Evolutionary conservation across 371 early-diverging fungal species (phyloP).

Genomic region (Mucor mucedo): DNA sequence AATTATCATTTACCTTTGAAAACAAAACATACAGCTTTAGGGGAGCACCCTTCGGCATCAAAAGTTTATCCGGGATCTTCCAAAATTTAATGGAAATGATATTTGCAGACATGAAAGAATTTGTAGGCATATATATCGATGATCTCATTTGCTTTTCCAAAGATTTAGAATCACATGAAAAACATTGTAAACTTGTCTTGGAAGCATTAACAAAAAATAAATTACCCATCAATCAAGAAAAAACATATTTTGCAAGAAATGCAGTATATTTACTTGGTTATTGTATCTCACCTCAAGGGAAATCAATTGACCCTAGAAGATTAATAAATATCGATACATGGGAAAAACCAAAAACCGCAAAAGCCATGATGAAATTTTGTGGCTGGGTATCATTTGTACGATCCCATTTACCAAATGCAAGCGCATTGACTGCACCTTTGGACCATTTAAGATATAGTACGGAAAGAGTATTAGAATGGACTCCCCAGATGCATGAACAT

Average conservation of each 20-base stretch:
- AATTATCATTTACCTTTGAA: background rate
- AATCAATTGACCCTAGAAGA: slow-evolving; percentile 17
- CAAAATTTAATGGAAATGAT: slow-evolving; percentile 1
- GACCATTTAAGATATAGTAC: slow-evolving; percentile 22
- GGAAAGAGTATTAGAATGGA: background rate
- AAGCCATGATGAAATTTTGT: slow-evolving; percentile 26
- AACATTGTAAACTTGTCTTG: background rate
- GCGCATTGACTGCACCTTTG: slow-evolving; percentile 26
- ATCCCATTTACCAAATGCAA: slow-evolving; percentile 16
- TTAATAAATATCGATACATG: slow-evolving; percentile 19
- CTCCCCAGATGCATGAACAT: background rate
- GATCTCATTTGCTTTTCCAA: background rate
- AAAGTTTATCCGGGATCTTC: background rate
- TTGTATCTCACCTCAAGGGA: slow-evolving; percentile 7
- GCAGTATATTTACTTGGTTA: background rate
- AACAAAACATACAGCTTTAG: background rate
- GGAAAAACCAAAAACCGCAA: slow-evolving; percentile 12
- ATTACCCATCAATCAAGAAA: slow-evolving; percentile 1
- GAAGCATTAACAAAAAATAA: slow-evolving; percentile 4
- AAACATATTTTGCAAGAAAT: background rate
- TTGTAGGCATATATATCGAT: background rate
- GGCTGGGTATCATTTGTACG: slow-evolving; percentile 12
- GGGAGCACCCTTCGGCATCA: background rate
- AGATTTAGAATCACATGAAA: background rate
- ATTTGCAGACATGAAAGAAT: background rate